A percentile compares a stretch with the other conserved stretches of the same genome.
phyloP scores from a whole-genome alignment of 192 early-diverging fungal genomes.

The Bifiguratus adelaidae region DNA sequence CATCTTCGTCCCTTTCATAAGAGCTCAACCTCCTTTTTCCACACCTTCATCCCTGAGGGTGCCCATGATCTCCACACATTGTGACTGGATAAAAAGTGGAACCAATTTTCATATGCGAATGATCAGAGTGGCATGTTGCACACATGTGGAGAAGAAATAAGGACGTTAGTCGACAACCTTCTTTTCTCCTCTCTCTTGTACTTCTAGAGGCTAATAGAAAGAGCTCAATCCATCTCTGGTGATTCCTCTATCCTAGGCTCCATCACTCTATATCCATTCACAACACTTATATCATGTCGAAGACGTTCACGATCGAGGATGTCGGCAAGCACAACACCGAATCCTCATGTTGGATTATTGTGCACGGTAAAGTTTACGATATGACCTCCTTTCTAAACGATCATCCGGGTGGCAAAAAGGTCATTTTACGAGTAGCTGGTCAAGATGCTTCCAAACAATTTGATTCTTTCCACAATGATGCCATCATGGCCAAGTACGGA shows the following conservation, averaged over 20 bases:
- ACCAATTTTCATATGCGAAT: too few relatives aligned
- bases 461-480: conserved; percentile 70
- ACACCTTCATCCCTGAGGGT: too few relatives aligned
- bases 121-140: too few relatives aligned
- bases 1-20: too few relatives aligned
- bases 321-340: conserved; percentile 27
- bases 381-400: conserved; percentile 41
- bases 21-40: too few relatives aligned
- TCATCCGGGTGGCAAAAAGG: conserved; percentile 44
- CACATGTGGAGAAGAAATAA: too few relatives aligned
- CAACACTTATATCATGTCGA: conserved; percentile 8
- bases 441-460: conserved; percentile 79
- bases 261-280: background rate
- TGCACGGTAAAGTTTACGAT: conserved; percentile 48
- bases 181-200: background rate
- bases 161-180: too few relatives aligned
- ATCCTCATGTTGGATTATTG: conserved; percentile 40
- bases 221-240: background rate
- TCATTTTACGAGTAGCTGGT: conserved; percentile 67
- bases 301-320: conserved; percentile 23
- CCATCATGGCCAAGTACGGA: conserved; percentile 51
- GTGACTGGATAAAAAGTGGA: too few relatives aligned
- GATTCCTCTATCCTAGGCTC: background rate
- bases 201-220: too few relatives aligned
- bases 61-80: too few relatives aligned